phyloP scores from a whole-genome alignment of 345 rosid genomes.

The Crucihimalaya himalaica region DNA sequence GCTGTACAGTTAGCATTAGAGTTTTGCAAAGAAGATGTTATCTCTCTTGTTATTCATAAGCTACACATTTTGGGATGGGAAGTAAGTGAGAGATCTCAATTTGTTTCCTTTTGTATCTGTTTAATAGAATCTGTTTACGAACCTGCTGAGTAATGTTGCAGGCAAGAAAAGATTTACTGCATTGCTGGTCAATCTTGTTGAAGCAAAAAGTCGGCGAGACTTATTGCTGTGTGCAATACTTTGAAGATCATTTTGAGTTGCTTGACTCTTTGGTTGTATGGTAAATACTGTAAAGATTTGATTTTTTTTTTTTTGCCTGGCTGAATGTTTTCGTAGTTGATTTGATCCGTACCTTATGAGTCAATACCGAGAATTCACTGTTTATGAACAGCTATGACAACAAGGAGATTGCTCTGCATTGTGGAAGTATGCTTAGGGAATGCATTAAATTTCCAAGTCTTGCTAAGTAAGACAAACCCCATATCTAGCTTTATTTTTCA shows the following conservation, averaged over 20 bases:
- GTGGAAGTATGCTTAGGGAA: conserved; percentile 94
- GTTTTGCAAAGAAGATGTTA: conserved; percentile 85
- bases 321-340: background rate
- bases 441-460: conserved; percentile 91
- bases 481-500: conserved; percentile 30
- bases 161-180: conserved; percentile 92
- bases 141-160: conserved; percentile 32
- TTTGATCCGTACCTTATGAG: background rate
- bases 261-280: conserved; percentile 71
- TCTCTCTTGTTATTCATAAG: conserved; percentile 74
- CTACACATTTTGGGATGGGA: conserved; percentile 89
- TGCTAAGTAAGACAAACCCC: conserved; percentile 72
- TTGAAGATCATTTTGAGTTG: conserved; percentile 82
- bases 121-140: background rate
- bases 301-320: background rate
- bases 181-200: conserved; percentile 87
- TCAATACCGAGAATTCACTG: background rate
- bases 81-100: conserved; percentile 49
- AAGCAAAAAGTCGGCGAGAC: conserved; percentile 74
- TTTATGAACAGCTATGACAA: conserved; percentile 78
- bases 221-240: conserved; percentile 71
- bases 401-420: conserved; percentile 88
- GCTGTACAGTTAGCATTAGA: conserved; percentile 72
- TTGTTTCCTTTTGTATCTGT: background rate
- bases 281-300: conserved; percentile 15